Percentiles rank a stretch among this genome's conserved stretches.
phyloP scores from a whole-genome alignment of 495 filamentous ascomycete genomes.

The Penicillium diatomitis region DNA sequence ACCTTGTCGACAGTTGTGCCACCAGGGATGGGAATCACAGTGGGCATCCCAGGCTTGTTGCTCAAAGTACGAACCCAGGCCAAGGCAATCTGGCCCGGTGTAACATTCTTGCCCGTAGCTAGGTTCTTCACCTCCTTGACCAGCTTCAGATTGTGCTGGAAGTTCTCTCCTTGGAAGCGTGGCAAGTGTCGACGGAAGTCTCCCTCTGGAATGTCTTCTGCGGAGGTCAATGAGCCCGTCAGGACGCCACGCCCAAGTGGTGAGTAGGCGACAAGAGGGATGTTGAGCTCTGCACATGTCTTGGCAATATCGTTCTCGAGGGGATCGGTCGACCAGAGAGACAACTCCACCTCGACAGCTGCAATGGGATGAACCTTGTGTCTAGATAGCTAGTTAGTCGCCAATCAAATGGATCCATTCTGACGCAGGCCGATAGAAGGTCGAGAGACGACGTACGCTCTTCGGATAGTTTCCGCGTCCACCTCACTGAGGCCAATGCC shows the following conservation, averaged over 20 bases:
- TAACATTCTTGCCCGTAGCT: slow-evolving; percentile 60
- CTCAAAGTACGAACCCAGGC: slow-evolving; percentile 56
- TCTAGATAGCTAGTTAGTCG: slow-evolving; percentile 17
- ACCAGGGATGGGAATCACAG: slow-evolving; percentile 80
- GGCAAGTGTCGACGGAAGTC: slow-evolving; percentile 48
- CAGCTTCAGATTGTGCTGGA: slow-evolving; percentile 65
- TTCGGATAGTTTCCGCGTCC: slow-evolving; percentile 61
- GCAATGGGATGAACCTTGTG: slow-evolving; percentile 59
- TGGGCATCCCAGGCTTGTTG: slow-evolving; percentile 50
- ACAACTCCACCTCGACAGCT: slow-evolving; percentile 73
- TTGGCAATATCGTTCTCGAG: slow-evolving; percentile 65
- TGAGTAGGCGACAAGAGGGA: slow-evolving; percentile 63
- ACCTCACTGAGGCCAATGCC: slow-evolving; percentile 75
- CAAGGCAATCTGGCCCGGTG: slow-evolving; percentile 68
- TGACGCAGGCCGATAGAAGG: too few relatives aligned
- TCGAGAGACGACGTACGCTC: slow-evolving; percentile 37
- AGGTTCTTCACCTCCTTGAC: slow-evolving; percentile 55
- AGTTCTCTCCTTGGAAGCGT: slow-evolving; percentile 60
- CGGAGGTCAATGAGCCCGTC: slow-evolving; percentile 53
- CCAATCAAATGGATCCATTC: too few relatives aligned
- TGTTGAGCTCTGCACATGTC: slow-evolving; percentile 59
- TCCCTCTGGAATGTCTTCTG: slow-evolving; percentile 50
- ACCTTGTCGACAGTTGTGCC: slow-evolving; percentile 40
- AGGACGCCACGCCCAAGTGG: slow-evolving; percentile 45
- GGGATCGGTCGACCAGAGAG: slow-evolving; percentile 57